These are phyloP conservation scores for Komagataella mondaviorum DNA, from an alignment of 805 yeast genomes.

Conservation along the genomic window DNA sequence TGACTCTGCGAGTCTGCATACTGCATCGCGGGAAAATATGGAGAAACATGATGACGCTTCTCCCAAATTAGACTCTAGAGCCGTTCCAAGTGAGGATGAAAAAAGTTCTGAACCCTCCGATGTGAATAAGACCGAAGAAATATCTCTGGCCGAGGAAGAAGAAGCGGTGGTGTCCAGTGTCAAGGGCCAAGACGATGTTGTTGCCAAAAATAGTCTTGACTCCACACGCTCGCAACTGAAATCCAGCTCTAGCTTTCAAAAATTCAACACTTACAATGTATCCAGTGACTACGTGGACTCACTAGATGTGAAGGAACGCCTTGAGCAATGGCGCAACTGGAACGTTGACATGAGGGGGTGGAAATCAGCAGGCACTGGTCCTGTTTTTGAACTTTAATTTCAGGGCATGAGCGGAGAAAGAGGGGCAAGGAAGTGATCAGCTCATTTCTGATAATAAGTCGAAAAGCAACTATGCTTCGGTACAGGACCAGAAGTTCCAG, in stretches of 20 bases:
- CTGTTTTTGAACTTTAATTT: slow-evolving; percentile 31
- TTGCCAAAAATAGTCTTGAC: background rate
- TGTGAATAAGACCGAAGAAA: background rate
- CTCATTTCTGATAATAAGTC: background rate
- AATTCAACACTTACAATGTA: slow-evolving; percentile 6
- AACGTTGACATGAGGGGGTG: slow-evolving; percentile 77
- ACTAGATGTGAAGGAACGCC: slow-evolving; percentile 39
- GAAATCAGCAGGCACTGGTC: slow-evolving; percentile 61
- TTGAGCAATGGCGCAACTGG: slow-evolving; percentile 73
- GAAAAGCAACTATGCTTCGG: background rate
- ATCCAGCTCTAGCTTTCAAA: slow-evolving; percentile 6
- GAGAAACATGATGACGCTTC: background rate
- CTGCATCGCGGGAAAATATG: background rate
- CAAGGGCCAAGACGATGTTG: slow-evolving; percentile 11
- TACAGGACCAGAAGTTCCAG: background rate
- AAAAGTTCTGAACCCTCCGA: background rate
- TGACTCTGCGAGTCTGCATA: background rate
- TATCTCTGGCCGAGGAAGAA: background rate
- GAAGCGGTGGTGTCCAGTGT: slow-evolving; percentile 1
- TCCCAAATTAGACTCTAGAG: background rate
- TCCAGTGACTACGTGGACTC: slow-evolving; percentile 29
- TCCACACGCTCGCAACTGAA: background rate
- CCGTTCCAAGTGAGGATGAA: background rate
- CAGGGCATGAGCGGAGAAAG: slow-evolving; percentile 2
- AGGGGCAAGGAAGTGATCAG: background rate